These are phyloP conservation scores for Corylus americana DNA, from an alignment of 306 rosid species.

Conservation along the genomic window DNA sequence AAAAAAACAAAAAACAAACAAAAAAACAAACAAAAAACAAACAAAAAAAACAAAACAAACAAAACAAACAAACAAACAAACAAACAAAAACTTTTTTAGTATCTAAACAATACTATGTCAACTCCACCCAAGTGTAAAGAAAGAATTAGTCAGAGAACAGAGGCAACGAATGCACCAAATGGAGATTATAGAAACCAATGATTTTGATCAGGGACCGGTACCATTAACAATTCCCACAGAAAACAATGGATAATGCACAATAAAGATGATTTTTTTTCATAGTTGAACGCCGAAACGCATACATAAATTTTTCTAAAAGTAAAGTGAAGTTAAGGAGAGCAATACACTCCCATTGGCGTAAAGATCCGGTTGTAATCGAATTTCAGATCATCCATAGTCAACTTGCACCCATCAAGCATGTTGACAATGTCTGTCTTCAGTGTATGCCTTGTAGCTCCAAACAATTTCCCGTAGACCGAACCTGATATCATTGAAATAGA, in stretches of 20 bases:
- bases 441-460: slow-evolving; percentile 38
- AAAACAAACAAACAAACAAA: not conserved
- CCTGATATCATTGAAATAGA: slow-evolving; percentile 33
- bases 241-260: not conserved
- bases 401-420: slow-evolving; percentile 63
- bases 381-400: slow-evolving; percentile 75
- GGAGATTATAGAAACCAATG: not conserved
- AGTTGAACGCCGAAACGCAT: not conserved
- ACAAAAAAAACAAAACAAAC: too few species aligned
- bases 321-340: slow-evolving; percentile 25
- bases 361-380: slow-evolving; percentile 52
- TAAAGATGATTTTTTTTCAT: not conserved
- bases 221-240: not conserved
- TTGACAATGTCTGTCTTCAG: slow-evolving; percentile 73
- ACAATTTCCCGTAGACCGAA: slow-evolving; percentile 49
- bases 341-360: slow-evolving; percentile 53
- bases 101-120: not conserved
- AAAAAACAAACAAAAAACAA: too few species aligned
- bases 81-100: not conserved
- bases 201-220: not conserved
- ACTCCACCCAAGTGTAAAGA: not conserved
- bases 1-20: too few species aligned
- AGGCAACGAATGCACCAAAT: not conserved
- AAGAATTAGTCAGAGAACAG: not conserved
- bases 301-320: not conserved